Evolutionary conservation across 1,284 basidiomycete species (phyloP).

Genomic region (Cryptococcus jaspeensis): DNA sequence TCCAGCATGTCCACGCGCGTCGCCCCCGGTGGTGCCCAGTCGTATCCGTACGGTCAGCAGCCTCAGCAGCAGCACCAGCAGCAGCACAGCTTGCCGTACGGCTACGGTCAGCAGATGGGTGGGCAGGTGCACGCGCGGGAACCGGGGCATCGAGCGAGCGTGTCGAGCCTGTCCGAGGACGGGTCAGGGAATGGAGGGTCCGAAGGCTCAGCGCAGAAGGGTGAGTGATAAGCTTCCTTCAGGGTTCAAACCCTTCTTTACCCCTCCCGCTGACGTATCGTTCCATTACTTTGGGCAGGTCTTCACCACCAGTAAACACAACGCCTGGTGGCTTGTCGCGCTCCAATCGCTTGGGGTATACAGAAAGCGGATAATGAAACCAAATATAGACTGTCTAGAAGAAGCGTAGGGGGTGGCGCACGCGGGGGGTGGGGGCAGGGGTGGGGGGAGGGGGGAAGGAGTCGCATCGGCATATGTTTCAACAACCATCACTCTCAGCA

Average conservation of each 20-base stretch:
- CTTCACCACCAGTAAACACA: not conserved
- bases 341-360: too few relatives aligned
- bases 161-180: slow-evolving; percentile 32
- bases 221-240: slow-evolving; percentile 5
- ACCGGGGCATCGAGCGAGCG: slow-evolving; percentile 27
- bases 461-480: too few relatives aligned
- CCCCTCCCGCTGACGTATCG: too few relatives aligned
- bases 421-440: too few relatives aligned
- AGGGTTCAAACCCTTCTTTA: too few relatives aligned
- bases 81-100: slow-evolving; percentile 13
- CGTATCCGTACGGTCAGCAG: slow-evolving; percentile 15
- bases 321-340: too few relatives aligned
- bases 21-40: slow-evolving; percentile 1
- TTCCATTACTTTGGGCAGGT: not conserved
- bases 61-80: too few relatives aligned
- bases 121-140: slow-evolving; percentile 12
- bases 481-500: too few relatives aligned
- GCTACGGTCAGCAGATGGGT: slow-evolving; percentile 15
- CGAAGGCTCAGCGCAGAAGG: slow-evolving; percentile 21
- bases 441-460: too few relatives aligned
- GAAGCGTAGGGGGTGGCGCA: too few relatives aligned
- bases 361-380: too few relatives aligned
- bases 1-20: slow-evolving; percentile 27
- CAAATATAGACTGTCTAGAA: too few relatives aligned
- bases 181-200: slow-evolving; percentile 28